Conservation (phyloP, 768 basidiomycete genomes). For the Boletus huronensis region DNA sequence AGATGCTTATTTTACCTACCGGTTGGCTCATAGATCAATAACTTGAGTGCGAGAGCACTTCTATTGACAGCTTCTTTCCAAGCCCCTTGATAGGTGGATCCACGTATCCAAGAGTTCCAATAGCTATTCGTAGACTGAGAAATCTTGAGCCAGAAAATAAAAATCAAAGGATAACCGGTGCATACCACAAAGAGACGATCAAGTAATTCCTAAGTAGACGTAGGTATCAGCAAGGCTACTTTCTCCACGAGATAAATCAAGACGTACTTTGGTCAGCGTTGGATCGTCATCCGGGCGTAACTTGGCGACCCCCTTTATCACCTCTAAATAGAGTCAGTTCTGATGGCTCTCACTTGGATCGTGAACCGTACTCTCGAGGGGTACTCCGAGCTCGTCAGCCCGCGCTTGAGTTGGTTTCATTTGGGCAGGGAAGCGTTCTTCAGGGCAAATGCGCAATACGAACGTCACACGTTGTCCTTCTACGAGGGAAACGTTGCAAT, state of each 20-base stretch:
- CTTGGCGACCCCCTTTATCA: slow-evolving; percentile 44
- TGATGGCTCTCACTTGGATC: background rate
- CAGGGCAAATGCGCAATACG: slow-evolving; percentile 69
- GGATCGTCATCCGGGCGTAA: slow-evolving; percentile 65
- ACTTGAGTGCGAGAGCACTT: slow-evolving; percentile 89
- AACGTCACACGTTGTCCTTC: slow-evolving; percentile 95
- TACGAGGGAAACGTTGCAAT: slow-evolving; percentile 53
- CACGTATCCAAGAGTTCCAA: slow-evolving; percentile 89
- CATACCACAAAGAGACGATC: slow-evolving; percentile 53
- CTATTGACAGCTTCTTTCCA: slow-evolving; percentile 96
- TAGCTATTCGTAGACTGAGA: slow-evolving; percentile 67
- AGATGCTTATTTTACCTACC: slow-evolving; percentile 36
- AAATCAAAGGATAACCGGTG: background rate
- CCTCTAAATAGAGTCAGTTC: slow-evolving; percentile 27
- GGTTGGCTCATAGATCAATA: slow-evolving; percentile 90
- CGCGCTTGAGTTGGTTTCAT: slow-evolving; percentile 36
- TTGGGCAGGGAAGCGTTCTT: slow-evolving; percentile 15
- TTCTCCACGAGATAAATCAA: background rate
- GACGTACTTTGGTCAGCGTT: slow-evolving; percentile 54
- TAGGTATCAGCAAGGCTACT: background rate
- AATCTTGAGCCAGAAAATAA: background rate
- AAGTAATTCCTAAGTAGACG: slow-evolving; percentile 47
- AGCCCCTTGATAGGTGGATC: slow-evolving; percentile 84
- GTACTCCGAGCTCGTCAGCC: slow-evolving; percentile 44
- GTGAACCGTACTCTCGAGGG: slow-evolving; percentile 38